Conservation (phyloP, 495 filamentous ascomycete species). For the Cenococcum geophilum region DNA sequence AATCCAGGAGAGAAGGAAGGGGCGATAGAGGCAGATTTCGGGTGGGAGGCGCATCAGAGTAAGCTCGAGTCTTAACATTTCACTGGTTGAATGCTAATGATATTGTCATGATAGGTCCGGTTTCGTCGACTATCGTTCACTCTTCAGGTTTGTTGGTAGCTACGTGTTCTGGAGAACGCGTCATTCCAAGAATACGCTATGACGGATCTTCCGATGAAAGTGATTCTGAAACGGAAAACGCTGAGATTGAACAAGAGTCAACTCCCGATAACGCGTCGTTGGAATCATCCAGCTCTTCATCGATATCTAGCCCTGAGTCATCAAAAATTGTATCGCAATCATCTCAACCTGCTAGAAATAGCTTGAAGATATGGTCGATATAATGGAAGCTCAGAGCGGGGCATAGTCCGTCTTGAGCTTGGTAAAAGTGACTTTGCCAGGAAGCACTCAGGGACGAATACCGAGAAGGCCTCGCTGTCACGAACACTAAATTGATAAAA, state of each 20-base stretch:
- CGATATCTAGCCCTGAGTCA: background rate
- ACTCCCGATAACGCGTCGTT: background rate
- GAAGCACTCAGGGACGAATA: too few relatives aligned
- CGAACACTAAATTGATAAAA: too few relatives aligned
- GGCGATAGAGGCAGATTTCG: constrained; percentile 30
- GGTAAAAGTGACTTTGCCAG: too few relatives aligned
- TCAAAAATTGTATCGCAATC: background rate
- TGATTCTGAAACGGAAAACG: background rate
- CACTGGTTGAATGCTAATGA: background rate
- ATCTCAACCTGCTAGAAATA: background rate
- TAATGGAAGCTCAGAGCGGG: background rate
- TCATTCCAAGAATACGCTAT: background rate
- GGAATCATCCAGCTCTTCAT: background rate
- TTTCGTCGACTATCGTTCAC: background rate
- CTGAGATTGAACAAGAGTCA: background rate
- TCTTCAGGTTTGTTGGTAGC: background rate
- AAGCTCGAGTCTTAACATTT: background rate
- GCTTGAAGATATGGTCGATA: background rate
- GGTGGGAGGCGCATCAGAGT: constrained; percentile 37
- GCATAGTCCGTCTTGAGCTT: too few relatives aligned
- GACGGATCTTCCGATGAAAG: constrained; percentile 4
- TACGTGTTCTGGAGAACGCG: background rate
- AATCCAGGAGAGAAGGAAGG: constrained; percentile 45
- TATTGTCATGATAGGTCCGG: background rate
- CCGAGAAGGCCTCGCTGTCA: too few relatives aligned